These are phyloP conservation scores for Nothophoma quercina DNA, from an alignment of 2,329 filamentous ascomycete species.

Conservation along the genomic window DNA sequence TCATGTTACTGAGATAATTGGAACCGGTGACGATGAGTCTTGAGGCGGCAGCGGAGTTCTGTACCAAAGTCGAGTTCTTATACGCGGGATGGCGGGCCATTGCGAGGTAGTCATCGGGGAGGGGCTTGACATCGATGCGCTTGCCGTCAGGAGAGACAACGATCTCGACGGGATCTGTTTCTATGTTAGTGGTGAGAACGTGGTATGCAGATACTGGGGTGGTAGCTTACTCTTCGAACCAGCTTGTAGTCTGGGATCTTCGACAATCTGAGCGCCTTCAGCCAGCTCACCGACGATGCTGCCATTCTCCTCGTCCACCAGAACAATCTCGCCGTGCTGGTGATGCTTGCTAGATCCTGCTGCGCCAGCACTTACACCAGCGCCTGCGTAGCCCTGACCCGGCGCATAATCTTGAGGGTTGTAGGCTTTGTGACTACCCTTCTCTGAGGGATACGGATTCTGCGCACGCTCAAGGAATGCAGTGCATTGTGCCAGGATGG, in stretches of 20 bases:
- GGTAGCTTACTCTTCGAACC: constrained; percentile 83
- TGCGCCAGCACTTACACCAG: constrained; percentile 51
- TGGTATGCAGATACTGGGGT: constrained; percentile 8
- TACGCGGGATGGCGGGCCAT: constrained; percentile 90
- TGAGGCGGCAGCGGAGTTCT: constrained; percentile 85
- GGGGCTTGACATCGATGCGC: constrained; percentile 72
- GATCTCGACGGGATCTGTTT: constrained; percentile 78
- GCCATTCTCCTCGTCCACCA: constrained; percentile 95
- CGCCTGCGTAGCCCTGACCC: constrained; percentile 75
- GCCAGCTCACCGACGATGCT: constrained; percentile 92
- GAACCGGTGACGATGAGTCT: constrained; percentile 91
- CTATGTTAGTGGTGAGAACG: constrained; percentile 32
- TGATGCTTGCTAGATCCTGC: constrained; percentile 43
- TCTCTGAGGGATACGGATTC: constrained; percentile 57
- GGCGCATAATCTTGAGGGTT: constrained; percentile 83
- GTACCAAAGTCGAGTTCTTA: constrained; percentile 83
- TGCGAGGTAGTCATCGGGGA: constrained; percentile 74
- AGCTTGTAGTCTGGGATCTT: constrained; percentile 75
- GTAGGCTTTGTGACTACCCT: constrained; percentile 61
- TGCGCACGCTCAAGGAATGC: constrained; percentile 88
- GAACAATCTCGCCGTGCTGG: constrained; percentile 76
- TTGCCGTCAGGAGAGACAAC: constrained; percentile 74
- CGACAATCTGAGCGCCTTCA: constrained; percentile 80
- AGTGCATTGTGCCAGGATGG: constrained; percentile 96
- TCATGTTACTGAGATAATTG: constrained; percentile 76